These are phyloP conservation scores for Hymenoscyphus occultus DNA, from an alignment of 2,329 filamentous ascomycete species.

Conservation along the genomic window DNA sequence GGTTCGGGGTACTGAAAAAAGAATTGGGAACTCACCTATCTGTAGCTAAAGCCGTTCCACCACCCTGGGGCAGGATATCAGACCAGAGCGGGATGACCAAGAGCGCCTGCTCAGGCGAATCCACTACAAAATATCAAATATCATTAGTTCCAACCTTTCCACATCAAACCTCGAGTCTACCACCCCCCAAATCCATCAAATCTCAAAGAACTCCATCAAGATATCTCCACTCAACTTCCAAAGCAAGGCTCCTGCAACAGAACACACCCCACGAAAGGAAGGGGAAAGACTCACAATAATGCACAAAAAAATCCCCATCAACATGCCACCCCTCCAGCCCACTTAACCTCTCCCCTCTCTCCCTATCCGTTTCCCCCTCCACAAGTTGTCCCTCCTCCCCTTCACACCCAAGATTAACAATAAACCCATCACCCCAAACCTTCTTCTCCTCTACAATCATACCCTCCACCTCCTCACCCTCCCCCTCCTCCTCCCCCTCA, in stretches of 20 bases:
- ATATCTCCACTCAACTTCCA: too few relatives aligned
- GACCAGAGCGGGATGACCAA: constrained; percentile 67
- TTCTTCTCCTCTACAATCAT: not conserved
- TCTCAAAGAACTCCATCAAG: too few relatives aligned
- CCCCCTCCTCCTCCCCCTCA: constrained; percentile 46
- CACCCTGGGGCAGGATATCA: constrained; percentile 57
- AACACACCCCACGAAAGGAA: not conserved
- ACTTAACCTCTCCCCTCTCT: constrained; percentile 46
- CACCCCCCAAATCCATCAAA: too few relatives aligned
- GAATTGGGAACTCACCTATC: constrained; percentile 36
- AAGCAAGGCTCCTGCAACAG: not conserved
- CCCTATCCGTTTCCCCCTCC: constrained; percentile 38
- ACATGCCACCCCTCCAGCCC: constrained; percentile 63
- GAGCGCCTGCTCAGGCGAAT: constrained; percentile 66
- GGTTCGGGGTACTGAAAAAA: too few relatives aligned
- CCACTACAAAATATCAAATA: constrained; percentile 40
- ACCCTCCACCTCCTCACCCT: constrained; percentile 31
- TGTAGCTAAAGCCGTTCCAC: constrained; percentile 63
- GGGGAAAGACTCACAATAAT: constrained; percentile 46
- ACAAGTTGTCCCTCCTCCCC: constrained; percentile 47
- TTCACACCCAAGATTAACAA: constrained; percentile 64
- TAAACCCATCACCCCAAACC: constrained; percentile 63
- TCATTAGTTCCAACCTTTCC: not conserved
- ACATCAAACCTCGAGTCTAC: too few relatives aligned
- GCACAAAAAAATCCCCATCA: constrained; percentile 70